Conservation (phyloP, 2,329 filamentous ascomycete genomes). For the Penicillium occitanis region DNA sequence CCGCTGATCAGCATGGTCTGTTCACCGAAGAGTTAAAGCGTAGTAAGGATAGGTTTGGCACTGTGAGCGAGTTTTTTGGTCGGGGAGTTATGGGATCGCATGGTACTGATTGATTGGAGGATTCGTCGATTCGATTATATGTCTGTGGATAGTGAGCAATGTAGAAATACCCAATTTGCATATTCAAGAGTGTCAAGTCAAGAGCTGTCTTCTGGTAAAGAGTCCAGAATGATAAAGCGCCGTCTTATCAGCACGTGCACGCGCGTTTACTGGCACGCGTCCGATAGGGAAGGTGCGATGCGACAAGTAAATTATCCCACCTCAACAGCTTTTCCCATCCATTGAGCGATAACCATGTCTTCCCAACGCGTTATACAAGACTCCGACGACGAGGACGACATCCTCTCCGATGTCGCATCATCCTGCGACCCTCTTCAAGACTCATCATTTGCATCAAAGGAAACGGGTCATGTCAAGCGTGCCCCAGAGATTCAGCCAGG, state of each 20-base stretch:
- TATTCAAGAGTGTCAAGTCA: background rate
- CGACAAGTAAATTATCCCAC: background rate
- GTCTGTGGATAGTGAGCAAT: background rate
- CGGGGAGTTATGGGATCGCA: constrained; percentile 75
- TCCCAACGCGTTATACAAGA: constrained; percentile 44
- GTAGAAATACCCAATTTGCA: constrained; percentile 1
- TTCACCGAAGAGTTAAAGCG: constrained; percentile 77
- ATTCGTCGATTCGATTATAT: background rate
- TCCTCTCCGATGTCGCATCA: constrained; percentile 29
- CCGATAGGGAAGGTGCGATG: background rate
- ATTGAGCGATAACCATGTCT: constrained; percentile 31
- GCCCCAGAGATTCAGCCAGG: background rate
- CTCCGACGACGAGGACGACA: constrained; percentile 45
- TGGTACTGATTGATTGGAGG: constrained; percentile 31
- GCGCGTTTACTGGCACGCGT: constrained; percentile 27
- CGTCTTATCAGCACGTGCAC: constrained; percentile 35
- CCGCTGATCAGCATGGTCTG: constrained; percentile 80
- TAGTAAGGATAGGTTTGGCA: constrained; percentile 82
- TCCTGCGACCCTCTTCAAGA: constrained; percentile 25
- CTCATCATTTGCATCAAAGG: constrained; percentile 9
- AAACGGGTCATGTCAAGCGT: background rate
- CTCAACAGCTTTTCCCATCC: background rate
- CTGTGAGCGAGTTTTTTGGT: constrained; percentile 92
- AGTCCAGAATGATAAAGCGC: background rate
- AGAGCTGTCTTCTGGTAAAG: background rate